A percentile compares a stretch with the other conserved stretches of the same genome.
phyloP scores from a whole-genome alignment of 495 filamentous ascomycete genomes.

The Neurospora africana region DNA sequence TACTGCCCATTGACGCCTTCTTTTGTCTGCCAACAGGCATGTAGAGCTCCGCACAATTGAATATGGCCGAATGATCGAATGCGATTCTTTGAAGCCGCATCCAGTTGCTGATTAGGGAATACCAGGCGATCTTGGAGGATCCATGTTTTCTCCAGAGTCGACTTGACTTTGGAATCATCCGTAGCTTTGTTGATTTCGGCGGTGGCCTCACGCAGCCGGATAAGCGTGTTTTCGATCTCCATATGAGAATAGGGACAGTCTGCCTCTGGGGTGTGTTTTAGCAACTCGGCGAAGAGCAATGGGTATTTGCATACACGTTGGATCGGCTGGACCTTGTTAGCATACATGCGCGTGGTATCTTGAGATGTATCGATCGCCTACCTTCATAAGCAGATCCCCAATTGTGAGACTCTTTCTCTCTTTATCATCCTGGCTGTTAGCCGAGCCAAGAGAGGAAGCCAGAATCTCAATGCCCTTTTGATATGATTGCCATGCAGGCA shows the following conservation, averaged over 20 bases:
- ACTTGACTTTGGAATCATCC: conserved; percentile 47
- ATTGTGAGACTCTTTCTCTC: conserved; percentile 66
- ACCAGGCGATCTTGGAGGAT: conserved; percentile 65
- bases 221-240: conserved; percentile 65
- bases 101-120: conserved; percentile 51
- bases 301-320: conserved; percentile 92
- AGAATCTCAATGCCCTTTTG: conserved; percentile 84
- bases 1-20: conserved; percentile 63
- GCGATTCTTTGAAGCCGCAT: conserved; percentile 38
- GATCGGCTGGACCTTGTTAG: conserved; percentile 56
- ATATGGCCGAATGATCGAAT: conserved; percentile 75
- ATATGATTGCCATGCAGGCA: conserved; percentile 68
- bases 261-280: conserved; percentile 67
- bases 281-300: conserved; percentile 71
- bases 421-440: conserved; percentile 50
- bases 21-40: conserved; percentile 69
- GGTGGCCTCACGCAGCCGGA: conserved; percentile 58
- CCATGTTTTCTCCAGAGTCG: conserved; percentile 60
- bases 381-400: conserved; percentile 86
- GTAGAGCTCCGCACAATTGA: conserved; percentile 73
- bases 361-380: conserved; percentile 20
- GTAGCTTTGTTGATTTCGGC: conserved; percentile 69
- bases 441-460: conserved; percentile 61
- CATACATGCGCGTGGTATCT: background rate
- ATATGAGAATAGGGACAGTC: conserved; percentile 75